A percentile compares a stretch with the other conserved stretches of the same genome.
Conservation (phyloP, 495 filamentous ascomycete genomes). For the Thozetella sp. region DNA sequence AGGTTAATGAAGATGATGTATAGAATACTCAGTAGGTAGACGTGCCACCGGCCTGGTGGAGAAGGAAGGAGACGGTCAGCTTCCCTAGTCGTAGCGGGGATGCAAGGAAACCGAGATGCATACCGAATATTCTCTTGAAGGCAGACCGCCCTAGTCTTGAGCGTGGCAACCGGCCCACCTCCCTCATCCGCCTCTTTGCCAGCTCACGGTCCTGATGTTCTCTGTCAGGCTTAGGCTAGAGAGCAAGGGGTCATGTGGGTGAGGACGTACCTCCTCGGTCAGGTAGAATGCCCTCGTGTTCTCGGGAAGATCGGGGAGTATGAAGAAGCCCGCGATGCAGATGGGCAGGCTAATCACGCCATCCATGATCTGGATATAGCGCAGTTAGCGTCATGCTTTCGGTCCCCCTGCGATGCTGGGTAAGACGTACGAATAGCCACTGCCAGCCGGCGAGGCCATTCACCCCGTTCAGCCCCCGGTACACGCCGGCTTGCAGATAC, state of each 20-base stretch:
- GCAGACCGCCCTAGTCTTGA: constrained; percentile 46
- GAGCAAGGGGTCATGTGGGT: not conserved
- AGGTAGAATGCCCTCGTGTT: constrained; percentile 43
- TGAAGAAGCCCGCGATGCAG: constrained; percentile 40
- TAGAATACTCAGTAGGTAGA: constrained; percentile 48
- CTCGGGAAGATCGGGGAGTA: constrained; percentile 42
- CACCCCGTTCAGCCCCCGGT: constrained; percentile 40
- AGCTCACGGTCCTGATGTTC: constrained; percentile 41
- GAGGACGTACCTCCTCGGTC: constrained; percentile 29
- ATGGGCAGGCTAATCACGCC: constrained; percentile 49
- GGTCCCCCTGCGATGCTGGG: too few relatives aligned
- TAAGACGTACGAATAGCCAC: constrained; percentile 8
- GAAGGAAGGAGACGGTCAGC: constrained; percentile 2
- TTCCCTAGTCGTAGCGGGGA: too few relatives aligned
- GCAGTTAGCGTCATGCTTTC: not conserved
- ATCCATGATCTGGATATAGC: constrained; percentile 35
- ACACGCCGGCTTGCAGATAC: constrained; percentile 53
- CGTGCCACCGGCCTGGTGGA: constrained; percentile 52
- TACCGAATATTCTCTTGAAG: constrained; percentile 51
- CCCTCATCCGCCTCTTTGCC: constrained; percentile 45
- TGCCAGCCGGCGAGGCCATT: constrained; percentile 50
- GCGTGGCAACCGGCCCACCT: constrained; percentile 45
- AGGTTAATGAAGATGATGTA: constrained; percentile 37
- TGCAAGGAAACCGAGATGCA: not conserved
- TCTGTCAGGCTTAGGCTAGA: not conserved